Evolutionary conservation across 768 basidiomycete genomes (phyloP), one percentile per base, ranked within the genome.

Genomic region (Leccinum ochraceum): DNA sequence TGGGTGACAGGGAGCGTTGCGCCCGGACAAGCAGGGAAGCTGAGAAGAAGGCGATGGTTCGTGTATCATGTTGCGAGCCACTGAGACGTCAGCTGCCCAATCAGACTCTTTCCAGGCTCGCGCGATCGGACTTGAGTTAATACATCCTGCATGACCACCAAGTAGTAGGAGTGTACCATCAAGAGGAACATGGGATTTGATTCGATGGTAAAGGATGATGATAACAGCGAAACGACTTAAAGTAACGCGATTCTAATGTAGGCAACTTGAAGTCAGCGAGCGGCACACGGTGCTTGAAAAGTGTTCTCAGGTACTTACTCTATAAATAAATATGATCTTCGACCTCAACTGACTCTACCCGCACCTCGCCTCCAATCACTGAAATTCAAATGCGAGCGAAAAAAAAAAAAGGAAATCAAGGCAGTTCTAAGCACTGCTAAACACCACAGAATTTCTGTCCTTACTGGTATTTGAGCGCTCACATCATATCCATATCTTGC

Each of bases 61-160:
- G 4, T 56, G 39, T 50, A 16, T 56, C 66, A 62, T 65, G 57
- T 58, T n/a, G 48, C 55, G 56, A 69, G 67, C 20, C 42, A 39
- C 30, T 30, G 30, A 36, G n/a, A 63, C 49, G 64, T 59, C 61
- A 50, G 56, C 53, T 54, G 55, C 22, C 48, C 44, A 44, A 44
- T 44, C 44, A 44, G 44, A 20, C n/a, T 11, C n/a, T 44, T 44
- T 20, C 44, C 44, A 44, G 44, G 44, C n/a, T 2, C n/a, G 44
- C n/a, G n/a, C n/a, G 5, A 20, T 44, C 44, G n/a, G n/a, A 44
- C 44, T 42, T 42, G 39, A 42, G 39, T 42, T 0, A n/a, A 44
- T 20, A 10, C 44, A 9, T 20, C 44, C n/a, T 42, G 37, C 16
- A 1, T 39, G 37, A 39, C 16, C 37, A 39, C 36, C 14, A 36